Conservation (phyloP, 2,329 filamentous ascomycete genomes). For the Madurella fahalii region DNA sequence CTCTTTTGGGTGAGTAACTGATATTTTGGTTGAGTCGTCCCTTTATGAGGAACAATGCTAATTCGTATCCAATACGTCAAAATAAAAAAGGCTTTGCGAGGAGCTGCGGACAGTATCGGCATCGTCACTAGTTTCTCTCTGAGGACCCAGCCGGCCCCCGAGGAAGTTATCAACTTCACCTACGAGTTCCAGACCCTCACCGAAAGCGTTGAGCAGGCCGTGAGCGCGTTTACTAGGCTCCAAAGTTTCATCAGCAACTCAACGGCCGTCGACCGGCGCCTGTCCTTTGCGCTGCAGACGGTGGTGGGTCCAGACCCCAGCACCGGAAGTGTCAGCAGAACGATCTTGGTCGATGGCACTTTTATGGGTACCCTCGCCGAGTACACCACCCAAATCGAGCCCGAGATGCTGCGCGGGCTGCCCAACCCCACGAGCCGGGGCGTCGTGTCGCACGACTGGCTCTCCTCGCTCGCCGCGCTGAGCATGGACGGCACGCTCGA, state of each 20-base stretch:
- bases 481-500: not conserved
- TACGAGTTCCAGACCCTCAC: conserved; percentile 20
- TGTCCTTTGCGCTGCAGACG: not conserved
- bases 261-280: conserved; percentile 27
- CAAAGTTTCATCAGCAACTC: conserved; percentile 33
- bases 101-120: conserved; percentile 39
- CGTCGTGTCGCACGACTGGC: too few species aligned
- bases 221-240: conserved; percentile 24
- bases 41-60: too few species aligned
- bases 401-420: conserved; percentile 26
- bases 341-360: conserved; percentile 31
- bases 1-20: conserved; percentile 26
- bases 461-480: not conserved
- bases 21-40: too few species aligned
- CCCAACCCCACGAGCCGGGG: conserved; percentile 3
- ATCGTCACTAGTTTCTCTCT: conserved; percentile 37
- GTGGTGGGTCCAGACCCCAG: not conserved
- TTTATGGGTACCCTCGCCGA: conserved; percentile 29
- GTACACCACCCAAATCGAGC: conserved; percentile 28
- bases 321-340: conserved; percentile 6
- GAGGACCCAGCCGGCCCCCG: conserved; percentile 31
- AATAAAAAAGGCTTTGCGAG: conserved; percentile 33
- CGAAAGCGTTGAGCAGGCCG: conserved; percentile 18
- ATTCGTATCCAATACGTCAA: too few species aligned
- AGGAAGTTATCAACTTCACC: conserved; percentile 35